A percentile compares a stretch with the other conserved stretches of the same genome.
These are phyloP conservation scores for Penicillium sp. DNA, from an alignment of 2,329 filamentous ascomycete genomes.

Conservation along the genomic window DNA sequence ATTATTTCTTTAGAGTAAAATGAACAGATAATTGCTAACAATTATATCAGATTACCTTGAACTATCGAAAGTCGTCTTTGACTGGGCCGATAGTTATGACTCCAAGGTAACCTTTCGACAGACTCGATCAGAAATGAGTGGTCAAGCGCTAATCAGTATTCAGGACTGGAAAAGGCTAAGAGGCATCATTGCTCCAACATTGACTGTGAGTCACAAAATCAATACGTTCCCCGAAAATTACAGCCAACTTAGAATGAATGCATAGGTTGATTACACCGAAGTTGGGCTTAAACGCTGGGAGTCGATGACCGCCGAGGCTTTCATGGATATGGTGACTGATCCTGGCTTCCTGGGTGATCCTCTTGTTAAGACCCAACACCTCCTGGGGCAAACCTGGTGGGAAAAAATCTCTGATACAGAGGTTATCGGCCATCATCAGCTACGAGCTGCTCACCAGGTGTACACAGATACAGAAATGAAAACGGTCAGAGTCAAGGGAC, in stretches of 20 bases:
- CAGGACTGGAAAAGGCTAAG: slow-evolving; percentile 40
- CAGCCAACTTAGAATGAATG: slow-evolving; percentile 8
- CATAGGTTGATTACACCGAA: slow-evolving; percentile 66
- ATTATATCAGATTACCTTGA: slow-evolving; percentile 29
- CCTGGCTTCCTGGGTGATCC: slow-evolving; percentile 58
- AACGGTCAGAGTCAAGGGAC: slow-evolving; percentile 55
- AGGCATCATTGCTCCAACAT: slow-evolving; percentile 40
- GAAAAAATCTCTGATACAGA: slow-evolving; percentile 56
- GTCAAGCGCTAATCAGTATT: neutral
- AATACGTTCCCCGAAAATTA: slow-evolving; percentile 4
- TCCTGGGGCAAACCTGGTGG: slow-evolving; percentile 59
- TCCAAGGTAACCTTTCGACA: slow-evolving; percentile 31
- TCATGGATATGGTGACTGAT: slow-evolving; percentile 57
- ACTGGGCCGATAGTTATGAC: slow-evolving; percentile 46
- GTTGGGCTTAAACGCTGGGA: slow-evolving; percentile 60
- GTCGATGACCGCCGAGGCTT: slow-evolving; percentile 60
- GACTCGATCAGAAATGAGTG: neutral
- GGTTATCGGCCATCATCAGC: slow-evolving; percentile 58
- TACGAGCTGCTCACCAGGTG: slow-evolving; percentile 60
- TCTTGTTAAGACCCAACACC: slow-evolving; percentile 61
- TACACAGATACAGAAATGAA: slow-evolving; percentile 51
- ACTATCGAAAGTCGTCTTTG: slow-evolving; percentile 34
- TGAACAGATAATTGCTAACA: neutral
- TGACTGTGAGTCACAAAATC: slow-evolving; percentile 18
- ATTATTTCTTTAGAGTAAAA: neutral